Evolutionary conservation across 129 eudicot species (phyloP).

Genomic region (Pulicaria dysenterica): DNA sequence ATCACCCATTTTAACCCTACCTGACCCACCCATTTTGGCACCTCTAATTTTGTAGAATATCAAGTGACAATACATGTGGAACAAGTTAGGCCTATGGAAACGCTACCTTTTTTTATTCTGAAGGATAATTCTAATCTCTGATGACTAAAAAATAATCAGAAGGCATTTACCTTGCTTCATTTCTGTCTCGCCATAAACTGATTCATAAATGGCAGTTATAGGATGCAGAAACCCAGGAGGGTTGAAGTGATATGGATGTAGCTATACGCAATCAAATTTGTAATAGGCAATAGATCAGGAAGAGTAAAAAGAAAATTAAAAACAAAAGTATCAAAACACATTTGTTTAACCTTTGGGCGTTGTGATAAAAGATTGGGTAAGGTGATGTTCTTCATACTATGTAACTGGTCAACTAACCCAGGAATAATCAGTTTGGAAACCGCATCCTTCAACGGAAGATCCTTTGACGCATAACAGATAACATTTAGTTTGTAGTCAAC

Average conservation of each 20-base stretch:
- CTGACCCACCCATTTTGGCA: not conserved
- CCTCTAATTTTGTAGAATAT: not conserved
- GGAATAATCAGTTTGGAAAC: constrained; percentile 81
- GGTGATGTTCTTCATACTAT: constrained; percentile 60
- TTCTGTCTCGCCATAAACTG: constrained; percentile 89
- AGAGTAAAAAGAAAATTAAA: constrained; percentile 3
- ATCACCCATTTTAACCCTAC: not conserved
- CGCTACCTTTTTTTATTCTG: constrained; percentile 12
- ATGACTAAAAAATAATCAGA: constrained; percentile 10
- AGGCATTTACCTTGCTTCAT: constrained; percentile 74
- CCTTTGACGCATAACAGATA: constrained; percentile 77
- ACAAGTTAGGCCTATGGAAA: constrained; percentile 6
- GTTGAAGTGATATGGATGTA: constrained; percentile 79
- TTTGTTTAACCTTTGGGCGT: constrained; percentile 58
- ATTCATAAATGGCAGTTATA: constrained; percentile 74
- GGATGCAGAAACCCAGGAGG: constrained; percentile 90
- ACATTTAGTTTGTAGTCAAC: constrained; percentile 78
- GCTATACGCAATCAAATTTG: constrained; percentile 47
- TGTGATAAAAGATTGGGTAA: constrained; percentile 59
- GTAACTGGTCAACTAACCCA: constrained; percentile 79
- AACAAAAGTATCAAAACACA: not conserved
- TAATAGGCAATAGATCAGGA: constrained; percentile 7
- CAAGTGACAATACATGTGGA: not conserved
- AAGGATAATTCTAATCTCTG: not conserved
- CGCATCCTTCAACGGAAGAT: constrained; percentile 51